Evolutionary conservation across 768 basidiomycete species (phyloP).

Genomic region (Pisolithus sp.): DNA sequence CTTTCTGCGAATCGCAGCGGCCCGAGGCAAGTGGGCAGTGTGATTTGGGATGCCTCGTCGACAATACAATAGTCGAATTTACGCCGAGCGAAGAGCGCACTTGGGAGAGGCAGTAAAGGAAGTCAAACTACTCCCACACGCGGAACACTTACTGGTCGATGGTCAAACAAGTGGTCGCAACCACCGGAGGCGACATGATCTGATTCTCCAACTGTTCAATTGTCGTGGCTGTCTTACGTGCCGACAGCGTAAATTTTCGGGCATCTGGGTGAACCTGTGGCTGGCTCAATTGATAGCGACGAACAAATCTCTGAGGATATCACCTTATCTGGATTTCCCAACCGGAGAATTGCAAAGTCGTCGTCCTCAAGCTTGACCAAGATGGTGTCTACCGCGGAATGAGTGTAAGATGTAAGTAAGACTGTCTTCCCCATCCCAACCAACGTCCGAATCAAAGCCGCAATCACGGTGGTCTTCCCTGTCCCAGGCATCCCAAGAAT

Average conservation of each 20-base stretch:
- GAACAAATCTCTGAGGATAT: constrained; percentile 2
- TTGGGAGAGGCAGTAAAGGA: constrained; percentile 21
- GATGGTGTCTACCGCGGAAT: constrained; percentile 98
- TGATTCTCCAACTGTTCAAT: constrained; percentile 81
- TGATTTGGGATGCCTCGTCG: constrained; percentile 97
- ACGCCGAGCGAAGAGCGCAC: constrained; percentile 78
- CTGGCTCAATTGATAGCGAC: constrained; percentile 1
- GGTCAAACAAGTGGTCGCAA: constrained; percentile 92
- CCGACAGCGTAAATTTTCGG: constrained; percentile 61
- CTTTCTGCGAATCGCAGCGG: constrained; percentile 85
- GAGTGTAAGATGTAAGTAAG: constrained; percentile 87
- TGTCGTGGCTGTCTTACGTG: constrained; percentile 47
- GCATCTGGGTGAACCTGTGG: constrained; percentile 78
- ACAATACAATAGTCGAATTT: constrained; percentile 96
- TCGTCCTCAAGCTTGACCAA: constrained; percentile 68
- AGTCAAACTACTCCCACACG: constrained; percentile 4
- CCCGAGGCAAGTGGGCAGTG: constrained; percentile 90
- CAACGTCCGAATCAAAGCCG: constrained; percentile 74
- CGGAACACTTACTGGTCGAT: constrained; percentile 76
- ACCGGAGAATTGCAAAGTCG: constrained; percentile 69
- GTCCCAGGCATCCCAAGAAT: constrained; percentile 98
- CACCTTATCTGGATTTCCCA: constrained; percentile 93
- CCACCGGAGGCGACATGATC: constrained; percentile 83
- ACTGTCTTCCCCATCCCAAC: constrained; percentile 82
- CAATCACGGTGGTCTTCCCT: constrained; percentile 94